phyloP scores from a whole-genome alignment of 2,329 filamentous ascomycete species.

The Biscogniauxia sp. region DNA sequence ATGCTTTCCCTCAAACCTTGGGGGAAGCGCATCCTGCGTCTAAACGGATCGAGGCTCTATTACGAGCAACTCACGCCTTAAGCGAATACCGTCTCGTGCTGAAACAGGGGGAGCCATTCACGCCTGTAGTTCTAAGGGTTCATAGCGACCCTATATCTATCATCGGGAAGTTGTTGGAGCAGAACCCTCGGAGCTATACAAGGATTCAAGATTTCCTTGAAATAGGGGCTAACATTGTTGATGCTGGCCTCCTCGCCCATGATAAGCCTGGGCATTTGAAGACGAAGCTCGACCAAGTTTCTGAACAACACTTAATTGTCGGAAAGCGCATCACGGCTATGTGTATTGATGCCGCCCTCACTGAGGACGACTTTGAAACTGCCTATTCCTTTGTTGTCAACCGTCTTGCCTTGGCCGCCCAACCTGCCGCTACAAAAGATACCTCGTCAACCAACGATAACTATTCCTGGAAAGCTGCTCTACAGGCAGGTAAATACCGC shows the following conservation, averaged over 20 bases:
- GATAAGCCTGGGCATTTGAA: slow-evolving; percentile 30
- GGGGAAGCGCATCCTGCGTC: slow-evolving; percentile 48
- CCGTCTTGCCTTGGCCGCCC: slow-evolving; percentile 50
- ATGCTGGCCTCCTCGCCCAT: slow-evolving; percentile 49
- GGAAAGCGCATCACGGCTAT: slow-evolving; percentile 72
- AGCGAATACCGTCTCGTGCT: slow-evolving; percentile 75
- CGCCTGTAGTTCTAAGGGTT: slow-evolving; percentile 73
- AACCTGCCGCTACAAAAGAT: slow-evolving; percentile 19
- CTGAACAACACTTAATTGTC: slow-evolving; percentile 39
- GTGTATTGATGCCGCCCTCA: slow-evolving; percentile 74
- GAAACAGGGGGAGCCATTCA: slow-evolving; percentile 77
- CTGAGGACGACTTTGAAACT: slow-evolving; percentile 79
- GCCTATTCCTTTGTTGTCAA: slow-evolving; percentile 81
- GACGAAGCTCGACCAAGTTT: slow-evolving; percentile 24
- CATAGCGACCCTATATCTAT: slow-evolving; percentile 73
- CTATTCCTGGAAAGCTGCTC: slow-evolving; percentile 75
- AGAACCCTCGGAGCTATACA: slow-evolving; percentile 73
- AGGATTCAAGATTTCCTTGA: slow-evolving; percentile 70
- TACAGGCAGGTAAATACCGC: slow-evolving; percentile 74
- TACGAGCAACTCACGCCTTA: slow-evolving; percentile 71
- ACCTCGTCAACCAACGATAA: slow-evolving; percentile 47
- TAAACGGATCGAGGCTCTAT: slow-evolving; percentile 59
- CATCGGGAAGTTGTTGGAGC: slow-evolving; percentile 69
- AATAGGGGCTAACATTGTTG: slow-evolving; percentile 66
- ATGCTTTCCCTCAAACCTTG: slow-evolving; percentile 61